Base-by-base conservation (phyloP, 2,329 filamentous ascomycete species). In the Aspergillus amoenus region DNA sequence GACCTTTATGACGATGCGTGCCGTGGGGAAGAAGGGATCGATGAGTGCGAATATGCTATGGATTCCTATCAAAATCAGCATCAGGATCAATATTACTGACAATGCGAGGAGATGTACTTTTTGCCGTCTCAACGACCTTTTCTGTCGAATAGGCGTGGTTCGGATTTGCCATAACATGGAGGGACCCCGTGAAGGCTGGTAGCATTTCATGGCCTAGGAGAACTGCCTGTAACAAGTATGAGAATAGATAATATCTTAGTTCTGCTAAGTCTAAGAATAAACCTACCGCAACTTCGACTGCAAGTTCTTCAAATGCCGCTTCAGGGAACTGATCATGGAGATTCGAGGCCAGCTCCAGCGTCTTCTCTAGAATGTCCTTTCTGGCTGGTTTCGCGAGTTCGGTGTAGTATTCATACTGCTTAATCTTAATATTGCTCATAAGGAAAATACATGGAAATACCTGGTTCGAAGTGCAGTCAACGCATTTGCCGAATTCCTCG, bases 391-490 rank as follows among this genome's bases (percentile, higher is more conserved):
- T 57, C 17, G 24, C 34, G 5, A 53, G 43, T 15, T 57, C 49
- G 1, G 39, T 48, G 18, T 34, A 48, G 27, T 47, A 53, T 18
- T 52, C 55, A 34, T 48, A 42, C 55, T 57, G 17, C 2, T 11
- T 1, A 15, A 27, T 34, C 6, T 2, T 46, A 11, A 32, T 3
- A 5, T 5, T 18, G 17, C 15, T 12, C 6, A 5, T 11, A 30
- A 13, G n/a, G 6, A 1, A n/a, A 18, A 7, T 6, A 24, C 7
- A 6, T 6, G 7, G 9, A 4, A 15, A 9, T 37, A 57, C 55
- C 37, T 57, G 55, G 34, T 57, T 57, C 2, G 55, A 57, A 2
- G 55, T 57, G 41, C 55, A 57, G 22, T 57, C 48, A 9, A 52
- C 18, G 12, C 55, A 57, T 17, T 41, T 24, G 1, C 37, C 41